Evolutionary conservation across 352 stramenopile genomes (phyloP).

Genomic region (Plasmopara viticola): DNA sequence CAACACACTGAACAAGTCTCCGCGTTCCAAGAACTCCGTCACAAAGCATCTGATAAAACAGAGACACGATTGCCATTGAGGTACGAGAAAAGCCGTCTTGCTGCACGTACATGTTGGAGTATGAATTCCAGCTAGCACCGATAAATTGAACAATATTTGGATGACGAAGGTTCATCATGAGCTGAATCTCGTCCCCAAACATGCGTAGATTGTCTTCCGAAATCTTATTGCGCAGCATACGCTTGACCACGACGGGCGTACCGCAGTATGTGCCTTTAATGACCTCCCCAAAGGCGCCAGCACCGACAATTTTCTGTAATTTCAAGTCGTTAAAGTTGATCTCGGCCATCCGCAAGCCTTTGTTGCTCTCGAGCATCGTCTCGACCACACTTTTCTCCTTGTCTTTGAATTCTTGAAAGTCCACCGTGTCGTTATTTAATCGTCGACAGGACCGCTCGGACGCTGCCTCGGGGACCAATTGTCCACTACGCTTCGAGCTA

Average conservation of each 20-base stretch:
- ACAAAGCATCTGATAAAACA: slow-evolving; percentile 69
- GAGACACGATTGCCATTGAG: slow-evolving; percentile 6
- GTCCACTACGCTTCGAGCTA: slow-evolving; percentile 4
- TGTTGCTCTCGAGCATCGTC: slow-evolving; percentile 86
- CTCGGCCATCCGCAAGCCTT: slow-evolving; percentile 78
- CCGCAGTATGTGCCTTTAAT: slow-evolving; percentile 88
- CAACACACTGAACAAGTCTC: slow-evolving; percentile 76
- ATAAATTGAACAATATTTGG: slow-evolving; percentile 89
- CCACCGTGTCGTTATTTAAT: slow-evolving; percentile 45
- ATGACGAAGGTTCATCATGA: slow-evolving; percentile 88
- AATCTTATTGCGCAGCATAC: slow-evolving; percentile 87
- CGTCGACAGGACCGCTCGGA: slow-evolving; percentile 11
- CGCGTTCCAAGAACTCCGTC: slow-evolving; percentile 81
- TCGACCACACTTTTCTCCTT: slow-evolving; percentile 85
- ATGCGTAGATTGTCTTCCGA: slow-evolving; percentile 84
- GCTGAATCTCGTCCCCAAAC: slow-evolving; percentile 86
- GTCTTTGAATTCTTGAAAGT: slow-evolving; percentile 84
- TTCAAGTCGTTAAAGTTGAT: slow-evolving; percentile 88
- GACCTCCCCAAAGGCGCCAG: slow-evolving; percentile 79
- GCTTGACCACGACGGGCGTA: slow-evolving; percentile 84
- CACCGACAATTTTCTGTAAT: slow-evolving; percentile 84
- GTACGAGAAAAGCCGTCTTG: background rate
- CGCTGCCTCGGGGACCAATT: slow-evolving; percentile 3
- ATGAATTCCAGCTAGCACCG: slow-evolving; percentile 87
- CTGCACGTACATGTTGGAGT: slow-evolving; percentile 83